Evolutionary conservation across 2,329 filamentous ascomycete species (phyloP).

Genomic region (Xylaria sp.): DNA sequence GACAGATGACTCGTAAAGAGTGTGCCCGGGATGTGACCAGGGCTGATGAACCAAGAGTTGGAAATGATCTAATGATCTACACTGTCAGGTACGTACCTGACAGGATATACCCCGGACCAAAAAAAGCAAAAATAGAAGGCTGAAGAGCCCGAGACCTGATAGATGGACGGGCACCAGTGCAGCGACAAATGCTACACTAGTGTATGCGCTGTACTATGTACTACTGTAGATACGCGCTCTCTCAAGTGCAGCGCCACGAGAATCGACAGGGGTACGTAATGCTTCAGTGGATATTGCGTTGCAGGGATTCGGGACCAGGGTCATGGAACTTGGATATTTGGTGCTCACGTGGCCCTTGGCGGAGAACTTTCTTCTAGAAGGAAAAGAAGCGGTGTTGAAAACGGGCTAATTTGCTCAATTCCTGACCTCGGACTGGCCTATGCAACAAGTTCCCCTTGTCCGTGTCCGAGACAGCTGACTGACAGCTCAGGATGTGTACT

Average conservation of each 20-base stretch:
- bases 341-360: slow-evolving; percentile 46
- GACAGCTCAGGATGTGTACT: slow-evolving; percentile 25
- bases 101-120: slow-evolving; percentile 28
- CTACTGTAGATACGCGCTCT: background rate
- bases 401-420: slow-evolving; percentile 29
- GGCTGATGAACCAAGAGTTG: slow-evolving; percentile 31
- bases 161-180: slow-evolving; percentile 22
- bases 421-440: slow-evolving; percentile 16
- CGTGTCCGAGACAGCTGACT: slow-evolving; percentile 22
- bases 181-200: background rate
- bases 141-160: slow-evolving; percentile 35
- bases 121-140: slow-evolving; percentile 34
- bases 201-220: too few relatives aligned
- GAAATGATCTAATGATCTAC: slow-evolving; percentile 42
- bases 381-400: slow-evolving; percentile 19
- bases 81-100: slow-evolving; percentile 26
- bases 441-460: background rate
- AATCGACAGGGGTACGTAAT: slow-evolving; percentile 30
- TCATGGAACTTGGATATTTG: slow-evolving; percentile 39
- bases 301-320: slow-evolving; percentile 27
- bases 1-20: slow-evolving; percentile 31
- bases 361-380: slow-evolving; percentile 36
- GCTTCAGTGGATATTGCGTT: slow-evolving; percentile 19
- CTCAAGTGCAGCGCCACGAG: slow-evolving; percentile 23
- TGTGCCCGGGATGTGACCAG: slow-evolving; percentile 14